These are phyloP conservation scores for Kurtzmaniella quercitrusa DNA, from an alignment of 1,139 yeast species.

Conservation along the genomic window DNA sequence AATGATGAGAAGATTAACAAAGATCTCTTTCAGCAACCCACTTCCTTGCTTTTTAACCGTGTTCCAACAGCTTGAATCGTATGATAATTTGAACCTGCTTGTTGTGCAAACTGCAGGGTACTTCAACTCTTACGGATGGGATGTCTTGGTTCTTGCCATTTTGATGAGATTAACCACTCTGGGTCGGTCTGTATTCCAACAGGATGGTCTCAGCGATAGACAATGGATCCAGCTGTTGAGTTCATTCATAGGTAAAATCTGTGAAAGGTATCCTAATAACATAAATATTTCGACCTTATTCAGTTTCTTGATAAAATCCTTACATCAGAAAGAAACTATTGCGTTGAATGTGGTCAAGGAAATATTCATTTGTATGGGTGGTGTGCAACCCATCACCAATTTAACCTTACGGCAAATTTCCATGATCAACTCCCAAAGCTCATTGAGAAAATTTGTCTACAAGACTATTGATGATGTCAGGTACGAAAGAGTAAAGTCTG, in stretches of 20 bases:
- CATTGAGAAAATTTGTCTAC: constrained; percentile 54
- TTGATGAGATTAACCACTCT: constrained; percentile 64
- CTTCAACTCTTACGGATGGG: constrained; percentile 83
- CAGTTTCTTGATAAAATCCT: constrained; percentile 56
- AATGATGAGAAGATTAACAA: constrained; percentile 75
- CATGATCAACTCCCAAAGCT: constrained; percentile 61
- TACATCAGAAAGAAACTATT: constrained; percentile 57
- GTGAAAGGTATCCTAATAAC: constrained; percentile 44
- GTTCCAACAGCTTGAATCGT: constrained; percentile 79
- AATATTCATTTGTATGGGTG: constrained; percentile 72
- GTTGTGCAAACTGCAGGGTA: constrained; percentile 79
- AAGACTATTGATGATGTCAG: constrained; percentile 60
- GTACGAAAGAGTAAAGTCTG: constrained; percentile 44
- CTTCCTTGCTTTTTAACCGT: constrained; percentile 66
- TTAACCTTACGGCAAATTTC: constrained; percentile 63
- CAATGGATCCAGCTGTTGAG: constrained; percentile 83
- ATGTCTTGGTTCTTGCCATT: constrained; percentile 70
- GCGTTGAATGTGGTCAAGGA: constrained; percentile 71
- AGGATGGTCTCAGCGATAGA: constrained; percentile 76
- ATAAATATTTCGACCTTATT: constrained; percentile 58
- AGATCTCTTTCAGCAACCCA: constrained; percentile 77
- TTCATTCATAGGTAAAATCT: constrained; percentile 60
- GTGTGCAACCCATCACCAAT: constrained; percentile 66
- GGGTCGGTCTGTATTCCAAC: constrained; percentile 65
- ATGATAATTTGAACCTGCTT: constrained; percentile 76